Evolutionary conservation across 768 basidiomycete species (phyloP).

Genomic region (Cystobasidium ongulense): DNA sequence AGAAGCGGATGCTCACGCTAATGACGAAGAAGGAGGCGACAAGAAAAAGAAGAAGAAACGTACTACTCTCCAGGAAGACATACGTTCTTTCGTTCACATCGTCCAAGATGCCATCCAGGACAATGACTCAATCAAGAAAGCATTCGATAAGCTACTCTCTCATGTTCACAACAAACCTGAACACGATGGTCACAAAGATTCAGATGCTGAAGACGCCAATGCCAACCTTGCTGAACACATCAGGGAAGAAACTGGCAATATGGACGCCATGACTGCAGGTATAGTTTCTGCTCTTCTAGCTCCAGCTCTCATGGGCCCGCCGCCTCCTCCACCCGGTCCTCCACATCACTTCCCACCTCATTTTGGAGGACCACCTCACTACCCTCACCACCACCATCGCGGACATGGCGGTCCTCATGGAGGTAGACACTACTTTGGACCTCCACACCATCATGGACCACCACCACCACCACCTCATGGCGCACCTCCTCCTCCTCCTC

Average conservation of each 20-base stretch:
- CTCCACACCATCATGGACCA: neutral
- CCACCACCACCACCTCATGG: neutral
- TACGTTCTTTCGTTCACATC: slow-evolving; percentile 3
- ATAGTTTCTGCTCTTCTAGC: slow-evolving; percentile 12
- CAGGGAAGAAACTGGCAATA: neutral
- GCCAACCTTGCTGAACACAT: neutral
- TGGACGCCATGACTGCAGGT: slow-evolving; percentile 12
- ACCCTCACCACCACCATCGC: neutral
- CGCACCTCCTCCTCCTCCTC: neutral
- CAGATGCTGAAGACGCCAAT: neutral
- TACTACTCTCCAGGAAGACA: slow-evolving; percentile 1
- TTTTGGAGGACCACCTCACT: neutral
- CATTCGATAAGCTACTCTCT: slow-evolving; percentile 1
- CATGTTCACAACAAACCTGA: neutral
- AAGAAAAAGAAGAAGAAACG: neutral
- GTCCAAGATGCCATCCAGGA: neutral
- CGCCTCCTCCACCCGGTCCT: slow-evolving; percentile 31
- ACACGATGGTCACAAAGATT: neutral
- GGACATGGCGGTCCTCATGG: neutral
- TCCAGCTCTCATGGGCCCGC: neutral
- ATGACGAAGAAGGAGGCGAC: neutral
- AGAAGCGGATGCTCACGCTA: neutral
- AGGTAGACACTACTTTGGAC: neutral
- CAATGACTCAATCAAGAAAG: neutral
- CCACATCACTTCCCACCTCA: slow-evolving; percentile 28